phyloP scores from a whole-genome alignment of 345 rosid species.

The Rhodomyrtus tomentosa region DNA sequence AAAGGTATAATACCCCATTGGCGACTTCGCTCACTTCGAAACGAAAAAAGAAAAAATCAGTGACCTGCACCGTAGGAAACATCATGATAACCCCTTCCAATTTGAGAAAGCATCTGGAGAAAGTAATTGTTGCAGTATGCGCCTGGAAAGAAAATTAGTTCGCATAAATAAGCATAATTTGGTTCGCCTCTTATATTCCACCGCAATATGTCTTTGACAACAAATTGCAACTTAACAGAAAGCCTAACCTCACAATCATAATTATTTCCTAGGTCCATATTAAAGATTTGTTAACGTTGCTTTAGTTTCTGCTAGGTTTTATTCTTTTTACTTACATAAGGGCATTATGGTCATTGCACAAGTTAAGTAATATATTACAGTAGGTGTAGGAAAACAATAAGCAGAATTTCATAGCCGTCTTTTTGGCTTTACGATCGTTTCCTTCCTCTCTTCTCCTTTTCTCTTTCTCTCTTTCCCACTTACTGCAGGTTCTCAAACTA shows the following conservation, averaged over 20 bases:
- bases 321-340: no score
- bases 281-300: no score
- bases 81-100: constrained; percentile 69
- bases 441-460: no score
- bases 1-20: neutral
- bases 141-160: constrained; percentile 24
- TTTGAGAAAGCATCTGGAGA: constrained; percentile 65
- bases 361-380: no score
- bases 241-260: neutral
- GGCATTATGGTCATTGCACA: no score
- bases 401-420: no score
- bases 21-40: neutral
- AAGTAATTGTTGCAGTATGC: constrained; percentile 81
- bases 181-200: neutral
- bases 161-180: neutral
- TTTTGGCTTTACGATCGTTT: no score
- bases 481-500: no score
- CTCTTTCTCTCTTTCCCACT: no score
- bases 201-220: neutral
- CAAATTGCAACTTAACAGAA: neutral
- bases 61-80: constrained; percentile 57
- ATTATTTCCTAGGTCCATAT: neutral
- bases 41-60: constrained; percentile 1
- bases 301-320: no score
- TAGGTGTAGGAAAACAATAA: no score